Evolutionary conservation across 1,284 basidiomycete genomes (phyloP).

Genomic region (Vanrija sp.): DNA sequence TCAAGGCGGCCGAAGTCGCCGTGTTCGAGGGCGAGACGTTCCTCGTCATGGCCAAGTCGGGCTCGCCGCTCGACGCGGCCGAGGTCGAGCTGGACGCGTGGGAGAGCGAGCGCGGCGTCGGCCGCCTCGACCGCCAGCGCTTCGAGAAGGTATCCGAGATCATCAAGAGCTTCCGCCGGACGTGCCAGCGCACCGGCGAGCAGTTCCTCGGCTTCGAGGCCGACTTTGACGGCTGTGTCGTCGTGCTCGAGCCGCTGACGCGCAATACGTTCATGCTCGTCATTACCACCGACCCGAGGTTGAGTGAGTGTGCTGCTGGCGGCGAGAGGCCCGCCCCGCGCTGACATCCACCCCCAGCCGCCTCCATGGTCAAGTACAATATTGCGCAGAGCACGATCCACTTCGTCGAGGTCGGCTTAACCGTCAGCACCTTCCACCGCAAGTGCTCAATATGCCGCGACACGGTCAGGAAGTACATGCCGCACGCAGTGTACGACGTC

Average conservation of each 20-base stretch:
- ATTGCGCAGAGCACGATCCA: constrained; percentile 50
- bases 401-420: constrained; percentile 48
- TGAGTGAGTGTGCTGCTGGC: constrained; percentile 61
- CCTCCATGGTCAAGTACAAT: constrained; percentile 52
- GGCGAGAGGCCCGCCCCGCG: neutral
- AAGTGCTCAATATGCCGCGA: constrained; percentile 44
- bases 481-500: constrained; percentile 35
- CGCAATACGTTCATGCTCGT: constrained; percentile 85
- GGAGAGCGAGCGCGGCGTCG: constrained; percentile 47
- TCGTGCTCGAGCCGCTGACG: constrained; percentile 92
- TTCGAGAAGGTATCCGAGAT: constrained; percentile 95
- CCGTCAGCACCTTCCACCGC: constrained; percentile 27
- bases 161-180: constrained; percentile 90
- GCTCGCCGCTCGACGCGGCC: constrained; percentile 44
- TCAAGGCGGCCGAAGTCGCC: constrained; percentile 86
- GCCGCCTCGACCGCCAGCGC: constrained; percentile 67
- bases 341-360: constrained; percentile 33
- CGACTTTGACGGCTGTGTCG: constrained; percentile 68
- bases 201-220: constrained; percentile 75
- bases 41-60: constrained; percentile 75
- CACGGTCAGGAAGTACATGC: constrained; percentile 4
- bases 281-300: constrained; percentile 78
- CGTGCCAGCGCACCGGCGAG: constrained; percentile 67
- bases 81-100: constrained; percentile 33
- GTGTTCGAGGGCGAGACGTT: constrained; percentile 97